Percentiles rank a stretch among this genome's conserved stretches.
phyloP scores from a whole-genome alignment of 495 filamentous ascomycete species.

The Talaromyces thailandensis region DNA sequence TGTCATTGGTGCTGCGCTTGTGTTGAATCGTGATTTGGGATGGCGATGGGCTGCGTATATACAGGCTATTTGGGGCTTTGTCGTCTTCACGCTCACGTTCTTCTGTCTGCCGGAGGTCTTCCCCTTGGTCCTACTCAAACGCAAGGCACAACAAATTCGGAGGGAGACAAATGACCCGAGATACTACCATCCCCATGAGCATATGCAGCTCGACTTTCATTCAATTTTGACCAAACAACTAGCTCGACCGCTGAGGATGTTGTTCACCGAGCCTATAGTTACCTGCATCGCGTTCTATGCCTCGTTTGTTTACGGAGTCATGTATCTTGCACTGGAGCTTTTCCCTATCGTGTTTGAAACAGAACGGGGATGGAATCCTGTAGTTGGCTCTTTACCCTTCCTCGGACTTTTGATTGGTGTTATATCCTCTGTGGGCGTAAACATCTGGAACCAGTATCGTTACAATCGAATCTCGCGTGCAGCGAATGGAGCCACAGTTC shows the following conservation, averaged over 20 bases:
- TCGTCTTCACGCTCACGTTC: conserved; percentile 15
- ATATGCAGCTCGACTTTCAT: conserved; percentile 22
- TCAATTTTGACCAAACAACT: conserved; percentile 26
- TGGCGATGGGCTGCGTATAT: conserved; percentile 38
- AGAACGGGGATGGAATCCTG: conserved; percentile 14
- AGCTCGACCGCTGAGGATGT: conserved; percentile 26
- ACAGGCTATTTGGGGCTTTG: conserved; percentile 21
- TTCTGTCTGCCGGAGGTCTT: conserved; percentile 28
- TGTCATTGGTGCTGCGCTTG: conserved; percentile 35
- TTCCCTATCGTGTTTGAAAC: conserved; percentile 27
- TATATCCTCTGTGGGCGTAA: conserved; percentile 15
- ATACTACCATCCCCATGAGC: conserved; percentile 32
- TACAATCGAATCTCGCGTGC: conserved; percentile 15
- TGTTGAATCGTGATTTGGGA: conserved; percentile 24
- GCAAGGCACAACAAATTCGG: conserved; percentile 23
- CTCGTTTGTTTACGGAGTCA: conserved; percentile 23
- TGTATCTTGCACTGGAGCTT: conserved; percentile 24
- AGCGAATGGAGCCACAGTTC: conserved; percentile 16
- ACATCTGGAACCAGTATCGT: conserved; percentile 16
- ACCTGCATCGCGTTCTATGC: conserved; percentile 28
- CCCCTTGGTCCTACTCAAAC: conserved; percentile 18
- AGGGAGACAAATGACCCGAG: conserved; percentile 21
- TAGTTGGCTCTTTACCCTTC: conserved; percentile 20
- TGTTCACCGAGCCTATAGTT: conserved; percentile 33
- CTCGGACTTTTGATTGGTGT: conserved; percentile 21